Evolutionary conservation across 2,329 filamentous ascomycete species (phyloP).

Genomic region (Tetracladium maxilliforme): DNA sequence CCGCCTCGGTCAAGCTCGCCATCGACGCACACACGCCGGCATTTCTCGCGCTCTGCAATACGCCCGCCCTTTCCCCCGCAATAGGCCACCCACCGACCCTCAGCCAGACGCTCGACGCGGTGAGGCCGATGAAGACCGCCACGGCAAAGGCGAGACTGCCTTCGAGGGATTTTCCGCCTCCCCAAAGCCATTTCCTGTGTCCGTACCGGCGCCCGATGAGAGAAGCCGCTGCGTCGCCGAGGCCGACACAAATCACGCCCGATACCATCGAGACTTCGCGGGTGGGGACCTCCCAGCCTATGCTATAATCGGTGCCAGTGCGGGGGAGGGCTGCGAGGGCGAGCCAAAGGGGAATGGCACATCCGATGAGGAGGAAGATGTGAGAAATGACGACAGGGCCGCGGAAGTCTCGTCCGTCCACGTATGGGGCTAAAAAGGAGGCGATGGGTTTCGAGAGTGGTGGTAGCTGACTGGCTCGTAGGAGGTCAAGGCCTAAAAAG

Average conservation of each 20-base stretch:
- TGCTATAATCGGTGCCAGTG: constrained; percentile 35
- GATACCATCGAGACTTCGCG: constrained; percentile 82
- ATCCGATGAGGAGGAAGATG: constrained; percentile 89
- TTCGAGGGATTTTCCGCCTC: constrained; percentile 89
- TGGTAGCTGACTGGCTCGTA: constrained; percentile 82
- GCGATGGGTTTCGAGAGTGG: constrained; percentile 79
- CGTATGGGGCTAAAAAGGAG: constrained; percentile 79
- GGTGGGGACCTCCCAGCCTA: constrained; percentile 60
- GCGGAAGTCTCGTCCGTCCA: constrained; percentile 83
- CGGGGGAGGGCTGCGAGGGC: constrained; percentile 58
- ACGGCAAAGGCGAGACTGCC: constrained; percentile 68
- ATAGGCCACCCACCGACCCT: constrained; percentile 64
- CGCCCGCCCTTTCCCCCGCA: constrained; percentile 55
- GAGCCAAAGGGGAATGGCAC: constrained; percentile 88
- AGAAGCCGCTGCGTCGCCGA: constrained; percentile 88
- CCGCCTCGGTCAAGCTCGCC: constrained; percentile 86
- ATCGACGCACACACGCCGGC: constrained; percentile 58
- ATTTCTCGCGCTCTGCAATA: constrained; percentile 55
- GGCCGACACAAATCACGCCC: constrained; percentile 84
- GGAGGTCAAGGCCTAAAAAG: constrained; percentile 78
- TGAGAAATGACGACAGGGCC: constrained; percentile 93
- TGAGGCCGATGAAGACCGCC: constrained; percentile 64
- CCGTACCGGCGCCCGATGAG: constrained; percentile 81
- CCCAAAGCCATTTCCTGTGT: constrained; percentile 87
- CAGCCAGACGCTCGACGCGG: constrained; percentile 60